A percentile compares a stretch with the other conserved stretches of the same genome.
phyloP scores from a whole-genome alignment of 331 rosid genomes.

The Acacia concinna region DNA sequence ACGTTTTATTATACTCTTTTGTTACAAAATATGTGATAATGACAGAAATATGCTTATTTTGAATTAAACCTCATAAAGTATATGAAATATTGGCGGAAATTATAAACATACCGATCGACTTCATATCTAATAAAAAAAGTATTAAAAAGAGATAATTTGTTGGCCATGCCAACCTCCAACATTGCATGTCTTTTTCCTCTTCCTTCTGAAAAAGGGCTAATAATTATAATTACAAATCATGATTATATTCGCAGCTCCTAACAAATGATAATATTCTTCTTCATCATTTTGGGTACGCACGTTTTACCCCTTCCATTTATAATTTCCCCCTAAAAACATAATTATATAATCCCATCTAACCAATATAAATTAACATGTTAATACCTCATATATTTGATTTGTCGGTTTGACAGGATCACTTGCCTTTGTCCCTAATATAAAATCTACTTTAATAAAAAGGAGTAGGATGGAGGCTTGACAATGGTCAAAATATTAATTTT shows the following conservation, averaged over 20 bases:
- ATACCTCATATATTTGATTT: too few relatives aligned
- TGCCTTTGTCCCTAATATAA: too few relatives aligned
- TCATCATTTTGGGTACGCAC: neutral
- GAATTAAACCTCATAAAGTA: neutral
- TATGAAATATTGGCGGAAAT: neutral
- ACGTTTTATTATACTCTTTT: neutral
- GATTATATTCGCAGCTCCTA: neutral
- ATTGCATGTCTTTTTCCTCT: neutral
- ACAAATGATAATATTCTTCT: neutral
- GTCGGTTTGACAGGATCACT: too few relatives aligned
- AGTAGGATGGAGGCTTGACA: too few relatives aligned
- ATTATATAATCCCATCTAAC: neutral
- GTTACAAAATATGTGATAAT: too few relatives aligned
- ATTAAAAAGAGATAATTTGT: neutral
- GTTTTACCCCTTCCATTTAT: neutral
- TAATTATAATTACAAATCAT: neutral
- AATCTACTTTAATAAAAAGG: too few relatives aligned
- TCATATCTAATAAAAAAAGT: neutral
- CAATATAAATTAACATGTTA: too few relatives aligned
- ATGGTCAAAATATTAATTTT: too few relatives aligned
- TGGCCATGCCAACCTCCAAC: conserved; percentile 14
- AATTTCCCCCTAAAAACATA: neutral
- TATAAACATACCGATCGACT: neutral
- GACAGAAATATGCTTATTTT: neutral
- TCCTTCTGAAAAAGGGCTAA: neutral